Base-by-base conservation (phyloP, 2,329 filamentous ascomycete genomes). In the Pyrenochaeta sp. region DNA sequence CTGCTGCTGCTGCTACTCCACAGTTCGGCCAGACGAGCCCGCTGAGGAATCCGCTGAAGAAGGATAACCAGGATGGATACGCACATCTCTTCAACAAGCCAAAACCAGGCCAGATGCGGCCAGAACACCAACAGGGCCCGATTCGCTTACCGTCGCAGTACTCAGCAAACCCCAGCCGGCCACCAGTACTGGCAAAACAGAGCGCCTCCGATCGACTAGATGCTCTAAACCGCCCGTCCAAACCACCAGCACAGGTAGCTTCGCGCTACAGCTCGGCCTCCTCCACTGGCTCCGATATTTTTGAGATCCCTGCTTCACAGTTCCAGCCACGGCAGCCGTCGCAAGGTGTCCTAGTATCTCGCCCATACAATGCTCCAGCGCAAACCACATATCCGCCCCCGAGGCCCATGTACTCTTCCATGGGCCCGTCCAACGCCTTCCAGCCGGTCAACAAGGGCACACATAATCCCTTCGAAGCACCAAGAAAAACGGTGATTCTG, bases 11-110 rank as follows among this genome's bases (percentile, higher is more conserved):
- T 19, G 19, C 19, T 19, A 19, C 62, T 22, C 72, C 73, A 19
- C 81, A 87, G 66, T 89, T 88, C 67, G 86, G 86, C 50, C 83
- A 84, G 65, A 80, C 86, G 1, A 87, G 85, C 60, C 84, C 85
- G 15, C 74, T 88, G 55, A 79, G 84, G 63, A 80, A 82, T 70
- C 77, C 83, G 61, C 65, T 78, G 71, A 69, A 81, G 65, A 71
- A 75, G 51, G 72, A 72, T 55, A 53, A 53, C 27, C 69, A 66
- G 44, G 65, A 73, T 22, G 52, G 52, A 22, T 68, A 76, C 61
- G 72, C 72, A 28, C 74, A 81, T 59, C 76, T 81, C 5, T 86
- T 86, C 76, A 84, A 85, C 54, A 79, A 84, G 43, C 82, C 83
- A 6, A 84, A 82, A 64, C 71, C 77, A 19, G 82, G 83, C 50